Conservation (phyloP, 441 rosid genomes). For the Pelargonium australe region DNA sequence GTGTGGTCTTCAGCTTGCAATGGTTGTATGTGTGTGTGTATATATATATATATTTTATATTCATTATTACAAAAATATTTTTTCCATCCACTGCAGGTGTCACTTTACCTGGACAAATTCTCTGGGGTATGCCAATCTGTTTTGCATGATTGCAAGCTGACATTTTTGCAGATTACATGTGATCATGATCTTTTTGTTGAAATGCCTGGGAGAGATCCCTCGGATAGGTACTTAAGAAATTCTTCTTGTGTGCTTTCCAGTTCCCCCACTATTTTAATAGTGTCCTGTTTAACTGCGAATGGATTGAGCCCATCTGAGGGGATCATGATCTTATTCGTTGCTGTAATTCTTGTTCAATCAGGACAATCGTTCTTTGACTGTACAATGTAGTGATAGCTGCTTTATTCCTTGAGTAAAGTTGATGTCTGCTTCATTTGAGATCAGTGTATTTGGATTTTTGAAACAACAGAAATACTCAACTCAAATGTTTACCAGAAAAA, state of each 20-base stretch:
- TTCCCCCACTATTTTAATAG: background rate
- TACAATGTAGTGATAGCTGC: background rate
- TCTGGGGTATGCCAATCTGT: constrained; percentile 97
- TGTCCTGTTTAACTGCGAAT: background rate
- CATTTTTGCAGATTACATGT: constrained; percentile 87
- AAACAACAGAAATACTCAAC: no score
- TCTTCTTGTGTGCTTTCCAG: constrained; percentile 5
- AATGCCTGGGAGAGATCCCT: constrained; percentile 99
- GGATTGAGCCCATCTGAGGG: no score
- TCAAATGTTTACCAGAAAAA: no score
- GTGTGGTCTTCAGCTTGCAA: background rate
- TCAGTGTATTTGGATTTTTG: no score
- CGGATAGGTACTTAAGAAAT: constrained; percentile 65
- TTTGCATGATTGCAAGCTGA: constrained; percentile 96
- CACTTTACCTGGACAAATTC: constrained; percentile 95
- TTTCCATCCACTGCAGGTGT: constrained; percentile 53
- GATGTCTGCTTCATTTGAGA: background rate
- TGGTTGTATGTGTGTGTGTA: background rate
- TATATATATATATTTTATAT: background rate
- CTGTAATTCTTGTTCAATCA: no score
- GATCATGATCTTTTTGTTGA: constrained; percentile 99
- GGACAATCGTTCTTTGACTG: background rate
- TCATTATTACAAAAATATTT: background rate
- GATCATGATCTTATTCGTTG: no score
- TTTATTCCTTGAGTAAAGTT: background rate